These are phyloP conservation scores for Heterobasidion irregulare DNA, from an alignment of 1,284 basidiomycete species.

Conservation along the genomic window DNA sequence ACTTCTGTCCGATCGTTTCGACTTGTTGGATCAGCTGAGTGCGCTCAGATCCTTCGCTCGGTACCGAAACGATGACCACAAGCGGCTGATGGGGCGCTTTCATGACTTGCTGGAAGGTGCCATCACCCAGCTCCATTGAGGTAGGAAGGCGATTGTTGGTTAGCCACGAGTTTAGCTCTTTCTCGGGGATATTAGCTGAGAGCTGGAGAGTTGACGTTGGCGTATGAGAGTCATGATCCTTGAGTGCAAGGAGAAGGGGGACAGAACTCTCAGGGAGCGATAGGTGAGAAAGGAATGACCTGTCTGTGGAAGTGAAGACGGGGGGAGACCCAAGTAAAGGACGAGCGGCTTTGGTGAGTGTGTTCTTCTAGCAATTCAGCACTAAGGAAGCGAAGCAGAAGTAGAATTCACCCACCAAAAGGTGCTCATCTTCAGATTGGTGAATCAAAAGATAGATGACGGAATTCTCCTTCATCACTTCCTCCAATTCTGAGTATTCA, in stretches of 20 bases:
- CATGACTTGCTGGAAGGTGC: constrained; percentile 78
- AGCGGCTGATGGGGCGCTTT: constrained; percentile 63
- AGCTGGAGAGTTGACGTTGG: constrained; percentile 23
- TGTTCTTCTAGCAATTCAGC: constrained; percentile 24
- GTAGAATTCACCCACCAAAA: constrained; percentile 30
- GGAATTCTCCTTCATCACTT: constrained; percentile 42
- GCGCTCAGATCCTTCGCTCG: constrained; percentile 21
- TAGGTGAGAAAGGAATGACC: constrained; percentile 42
- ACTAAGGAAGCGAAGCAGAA: neutral
- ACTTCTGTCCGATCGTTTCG: constrained; percentile 50
- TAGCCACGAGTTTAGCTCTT: constrained; percentile 39
- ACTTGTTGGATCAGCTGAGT: constrained; percentile 39
- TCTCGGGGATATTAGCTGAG: constrained; percentile 3
- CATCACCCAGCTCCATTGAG: constrained; percentile 59
- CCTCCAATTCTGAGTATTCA: constrained; percentile 47
- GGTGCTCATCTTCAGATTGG: constrained; percentile 28
- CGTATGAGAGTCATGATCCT: constrained; percentile 47
- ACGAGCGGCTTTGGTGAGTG: constrained; percentile 38
- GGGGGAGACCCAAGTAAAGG: constrained; percentile 64
- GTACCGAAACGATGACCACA: constrained; percentile 65
- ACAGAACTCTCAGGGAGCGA: constrained; percentile 34
- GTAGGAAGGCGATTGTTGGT: constrained; percentile 63
- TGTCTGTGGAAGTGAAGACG: constrained; percentile 48
- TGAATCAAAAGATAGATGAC: constrained; percentile 76
- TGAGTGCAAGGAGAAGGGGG: constrained; percentile 69